Evolutionary conservation across 108 stramenopile genomes (phyloP), one percentile per base, ranked within the genome.

Genomic region (Ochromonas danica): DNA sequence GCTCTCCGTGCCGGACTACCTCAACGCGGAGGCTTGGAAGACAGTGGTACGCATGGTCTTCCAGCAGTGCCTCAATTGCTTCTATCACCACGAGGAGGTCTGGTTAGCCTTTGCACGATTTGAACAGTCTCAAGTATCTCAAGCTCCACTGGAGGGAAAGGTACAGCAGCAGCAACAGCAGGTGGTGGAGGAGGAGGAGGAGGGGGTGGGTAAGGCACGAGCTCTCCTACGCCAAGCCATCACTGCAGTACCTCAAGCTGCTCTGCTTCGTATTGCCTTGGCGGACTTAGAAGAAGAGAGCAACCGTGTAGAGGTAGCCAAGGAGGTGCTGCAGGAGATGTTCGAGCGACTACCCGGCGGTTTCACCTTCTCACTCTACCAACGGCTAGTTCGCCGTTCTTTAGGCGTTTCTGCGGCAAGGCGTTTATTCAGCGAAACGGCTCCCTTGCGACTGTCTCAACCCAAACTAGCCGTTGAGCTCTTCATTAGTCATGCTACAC

Each of bases 321-420:
- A 33, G 28, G 31, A 36, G 3, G 25, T 75, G 3, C 40, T 75
- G 10, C 6, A 75, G 40, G n/a, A 60, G 10, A 27, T 33, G 30
- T 75, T 75, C 40, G 72, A 33, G 14, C 31, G 10, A 31, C n/a
- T 33, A 33, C 36, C 72, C 17, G 31, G 10, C 40, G 72, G 45
- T 41, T 75, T 75, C 51, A 75, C 72, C 40, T 75, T 75, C 31
- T 3, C 72, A 28, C 3, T 42, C 17, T 75, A 57, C 28, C 72
- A 75, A 41, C 72, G 72, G 3, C 22, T 75, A 6, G 51, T 60
- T 27, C 72, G 72, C 17, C 14, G 72, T 10, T 31, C 6, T 6
- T 38, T 3, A 6, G 72, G 72, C 6, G 3, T 57, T 10, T 6
- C 6, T 31, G 72, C 72, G 36, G 72, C 72, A 33, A 38, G 72